Base-by-base conservation (phyloP, 2,329 filamentous ascomycete genomes). In the Sporothrix luriei region DNA sequence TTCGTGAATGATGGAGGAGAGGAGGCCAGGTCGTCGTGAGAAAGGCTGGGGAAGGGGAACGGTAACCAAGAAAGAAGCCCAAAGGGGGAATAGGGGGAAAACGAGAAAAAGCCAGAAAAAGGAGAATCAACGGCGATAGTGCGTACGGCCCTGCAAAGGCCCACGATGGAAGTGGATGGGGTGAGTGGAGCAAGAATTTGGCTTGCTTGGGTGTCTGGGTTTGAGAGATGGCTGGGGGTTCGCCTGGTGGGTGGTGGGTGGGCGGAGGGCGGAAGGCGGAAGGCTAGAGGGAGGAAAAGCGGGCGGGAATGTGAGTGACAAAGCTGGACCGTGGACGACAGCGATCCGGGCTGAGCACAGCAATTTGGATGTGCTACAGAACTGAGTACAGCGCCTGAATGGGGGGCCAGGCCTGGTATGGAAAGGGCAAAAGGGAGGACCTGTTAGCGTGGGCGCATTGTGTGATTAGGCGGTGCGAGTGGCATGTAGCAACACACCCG, bases 11-110 rank as follows among this genome's bases (percentile, higher is more conserved):
- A 21, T 59, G 19, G 14, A 38, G 40, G 46, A 64, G 14, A 38
- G 40, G 46, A 64, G 10, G 43, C 54, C 59, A 43, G 55, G 62
- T 49, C 61, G 69, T 70, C 52, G 68, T 69, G 43, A 59, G 59
- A 66, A 62, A 71, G 66, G 69, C 66, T 68, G 66, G 66, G 61
- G 52, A 66, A 68, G 46, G 59, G 51, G 29, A 64, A 52, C 11
- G 64, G 26, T 9, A 29, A 21, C 33, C 54, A 38, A 16, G 55
- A 21, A 62, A 62, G 38, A 62, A 46, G 21, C 21, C 66, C 66
- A 66, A 70, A 70, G 69, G 64, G 38, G 69, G 51, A 71, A 68
- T 61, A 66, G 57, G 66, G 69, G 66, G 59, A 52, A 33, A 71
- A 57, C 16, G 26, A 48, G 24, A 49, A 62, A 61, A 48, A n/a